Base-by-base conservation (phyloP, 1,284 basidiomycete species). In the Sanguinoderma infundibulare region DNA sequence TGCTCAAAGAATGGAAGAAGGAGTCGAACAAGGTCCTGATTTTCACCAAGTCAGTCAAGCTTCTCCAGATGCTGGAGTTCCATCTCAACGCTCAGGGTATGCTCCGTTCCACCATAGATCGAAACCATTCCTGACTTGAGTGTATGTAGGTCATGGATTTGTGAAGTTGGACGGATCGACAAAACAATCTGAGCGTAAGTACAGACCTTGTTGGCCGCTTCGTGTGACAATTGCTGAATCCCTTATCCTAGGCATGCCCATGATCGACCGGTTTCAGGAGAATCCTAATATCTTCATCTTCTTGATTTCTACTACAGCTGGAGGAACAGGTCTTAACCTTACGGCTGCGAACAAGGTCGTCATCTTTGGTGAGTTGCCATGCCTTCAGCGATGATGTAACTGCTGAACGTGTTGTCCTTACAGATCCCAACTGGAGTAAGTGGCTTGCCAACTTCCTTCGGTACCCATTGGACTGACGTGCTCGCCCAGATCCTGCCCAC, bases 361-460 rank as follows among this genome's bases (percentile, higher is more conserved):
- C 22, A 91, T 95, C 52, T 94, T 95, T 71, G 92, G 90, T 89
- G 61, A 68, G 85, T 72, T 9, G 7, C 42, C 39, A 47, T 56
- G 2, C 17, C 2, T 3, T 46, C 36, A 22, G 50, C 53, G 22
- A 22, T 17, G 17, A 24, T 35, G n/a, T 53, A 24, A 44, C 26
- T 44, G 12, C 9, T 22, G 32, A 42, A 7, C 40, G 4, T 10
- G 30, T 4, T 20, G 2, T 30, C 20, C 30, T 10, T 61, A 12
- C n/a, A 91, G 92, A 95, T 78, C 94, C 94, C 5, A 93, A 93
- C 64, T 95, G 93, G 93, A 95, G 91, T 91, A 73, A 68, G 89
- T 76, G 15, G 30, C 58, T 14, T 6, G 22, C n/a, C 14, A 35
- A 42, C 53, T 26, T 10, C 32, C 14, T n/a, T 30, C 30, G 3